phyloP scores from a whole-genome alignment of 495 filamentous ascomycete genomes.

The Xylaria longipes region DNA sequence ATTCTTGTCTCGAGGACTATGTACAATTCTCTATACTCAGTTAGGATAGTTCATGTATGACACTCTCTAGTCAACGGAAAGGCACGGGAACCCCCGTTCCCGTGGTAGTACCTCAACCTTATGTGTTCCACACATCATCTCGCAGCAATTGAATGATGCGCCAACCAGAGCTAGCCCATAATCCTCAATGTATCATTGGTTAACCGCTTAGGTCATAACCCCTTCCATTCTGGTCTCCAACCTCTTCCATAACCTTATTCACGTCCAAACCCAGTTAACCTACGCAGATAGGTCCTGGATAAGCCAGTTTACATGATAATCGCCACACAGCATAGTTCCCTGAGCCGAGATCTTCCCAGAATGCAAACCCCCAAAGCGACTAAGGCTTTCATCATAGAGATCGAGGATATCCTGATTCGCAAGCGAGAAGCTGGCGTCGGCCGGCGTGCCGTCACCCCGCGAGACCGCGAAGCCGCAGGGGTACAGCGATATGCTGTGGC shows the following conservation, averaged over 20 bases:
- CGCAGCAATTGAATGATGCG: background rate
- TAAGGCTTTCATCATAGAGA: conserved; percentile 26
- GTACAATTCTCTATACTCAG: background rate
- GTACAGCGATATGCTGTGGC: conserved; percentile 16
- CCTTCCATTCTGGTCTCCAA: background rate
- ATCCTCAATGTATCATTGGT: background rate
- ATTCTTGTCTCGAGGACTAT: background rate
- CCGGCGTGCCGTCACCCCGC: conserved; percentile 19
- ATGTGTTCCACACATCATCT: background rate
- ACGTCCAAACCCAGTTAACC: conserved; percentile 17
- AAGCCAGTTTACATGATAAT: conserved; percentile 30
- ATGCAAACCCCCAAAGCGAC: conserved; percentile 27
- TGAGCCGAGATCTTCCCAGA: conserved; percentile 29
- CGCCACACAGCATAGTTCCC: conserved; percentile 35
- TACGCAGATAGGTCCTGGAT: conserved; percentile 46
- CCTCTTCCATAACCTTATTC: background rate
- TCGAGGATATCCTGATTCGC: conserved; percentile 37
- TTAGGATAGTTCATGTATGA: background rate
- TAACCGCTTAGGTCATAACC: background rate
- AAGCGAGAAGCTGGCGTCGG: conserved; percentile 24
- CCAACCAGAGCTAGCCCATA: background rate
- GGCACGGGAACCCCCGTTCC: background rate
- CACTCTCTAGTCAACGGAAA: background rate
- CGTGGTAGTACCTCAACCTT: background rate
- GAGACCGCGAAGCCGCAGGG: conserved; percentile 30